phyloP scores from a whole-genome alignment of 2,329 filamentous ascomycete species.

The Penicillium sp. region DNA sequence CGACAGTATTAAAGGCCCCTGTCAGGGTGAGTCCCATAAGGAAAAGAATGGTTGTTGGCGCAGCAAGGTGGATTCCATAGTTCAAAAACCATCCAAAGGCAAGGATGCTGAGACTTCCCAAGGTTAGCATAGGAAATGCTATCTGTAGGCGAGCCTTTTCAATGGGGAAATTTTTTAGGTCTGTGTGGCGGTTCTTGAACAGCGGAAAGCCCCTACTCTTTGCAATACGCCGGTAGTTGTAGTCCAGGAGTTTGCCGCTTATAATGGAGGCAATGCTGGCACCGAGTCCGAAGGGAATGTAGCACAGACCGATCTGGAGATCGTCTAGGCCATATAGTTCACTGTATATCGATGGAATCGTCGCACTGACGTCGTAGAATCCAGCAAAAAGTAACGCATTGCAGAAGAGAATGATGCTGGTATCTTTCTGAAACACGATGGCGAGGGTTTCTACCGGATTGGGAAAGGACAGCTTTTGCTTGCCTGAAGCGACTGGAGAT shows the following conservation, averaged over 20 bases:
- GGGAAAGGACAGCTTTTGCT: conserved; percentile 30
- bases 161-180: conserved; percentile 44
- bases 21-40: conserved; percentile 41
- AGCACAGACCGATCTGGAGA: conserved; percentile 44
- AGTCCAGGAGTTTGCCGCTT: conserved; percentile 44
- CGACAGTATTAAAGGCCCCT: conserved; percentile 44
- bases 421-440: conserved; percentile 36
- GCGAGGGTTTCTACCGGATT: conserved; percentile 41
- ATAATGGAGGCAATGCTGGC: conserved; percentile 40
- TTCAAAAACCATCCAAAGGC: conserved; percentile 46
- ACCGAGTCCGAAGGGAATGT: conserved; percentile 44
- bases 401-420: conserved; percentile 37
- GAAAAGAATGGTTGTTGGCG: conserved; percentile 41
- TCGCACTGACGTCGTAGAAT: conserved; percentile 45
- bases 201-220: conserved; percentile 32
- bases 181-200: conserved; percentile 34
- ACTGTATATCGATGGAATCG: conserved; percentile 38
- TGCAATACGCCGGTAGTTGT: conserved; percentile 43
- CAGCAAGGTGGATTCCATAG: conserved; percentile 31
- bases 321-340: conserved; percentile 41
- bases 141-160: conserved; percentile 45
- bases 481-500: conserved; percentile 7
- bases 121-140: conserved; percentile 37
- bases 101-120: conserved; percentile 33
- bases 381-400: conserved; percentile 41